Evolutionary conservation across 1,284 basidiomycete species (phyloP), one percentile per base, ranked within the genome.

Genomic region (Polyporus tsugae): DNA sequence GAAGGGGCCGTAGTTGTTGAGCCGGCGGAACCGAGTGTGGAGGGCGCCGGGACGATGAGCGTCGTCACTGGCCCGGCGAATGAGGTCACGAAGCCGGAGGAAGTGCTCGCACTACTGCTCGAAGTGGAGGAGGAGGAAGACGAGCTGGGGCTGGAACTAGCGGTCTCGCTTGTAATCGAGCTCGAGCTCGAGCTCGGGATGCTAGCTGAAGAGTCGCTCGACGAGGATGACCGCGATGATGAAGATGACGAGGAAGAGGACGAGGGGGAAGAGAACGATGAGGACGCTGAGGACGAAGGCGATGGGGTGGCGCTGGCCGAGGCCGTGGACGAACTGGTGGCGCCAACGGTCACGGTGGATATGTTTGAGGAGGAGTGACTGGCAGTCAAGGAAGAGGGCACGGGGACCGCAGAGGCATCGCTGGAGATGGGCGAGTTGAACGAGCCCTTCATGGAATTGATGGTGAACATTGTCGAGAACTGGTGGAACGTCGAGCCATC

Each of bases 391-490:
- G 81, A 78, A 25, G 85, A 74, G 1, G 89, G 83, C 1, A 88
- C 80, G 58, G 87, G 76, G 55, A 86, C 81, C 57, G 81, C 70
- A 4, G 85, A 80, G 64, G 85, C 87, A 49, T 85, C 83, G 62
- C 85, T 80, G 1, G 86, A 74, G 38, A 87, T 76, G 25, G 87
- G 84, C 6, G 81, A 79, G 13, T 80, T 72, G 74, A 88, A 84
- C 35, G 86, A 87, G 60, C 91, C 91, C 10, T 81, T 81, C 90
- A 92, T 91, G 46, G 82, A 81, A 46, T 81, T 76, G 36, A 92
- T 80, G 10, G 75, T 75, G 80, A 92, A 92, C 71, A 80, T 82
- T 0, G 84, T 82, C 0, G 90, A 90, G 78, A 82, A 92, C 46
- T 81, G 81, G 0, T 69, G 66, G 70, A 87, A 88, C 3, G 80